Evolutionary conservation across 305 asterid species (phyloP).

Genomic region (Rubia occidens): DNA sequence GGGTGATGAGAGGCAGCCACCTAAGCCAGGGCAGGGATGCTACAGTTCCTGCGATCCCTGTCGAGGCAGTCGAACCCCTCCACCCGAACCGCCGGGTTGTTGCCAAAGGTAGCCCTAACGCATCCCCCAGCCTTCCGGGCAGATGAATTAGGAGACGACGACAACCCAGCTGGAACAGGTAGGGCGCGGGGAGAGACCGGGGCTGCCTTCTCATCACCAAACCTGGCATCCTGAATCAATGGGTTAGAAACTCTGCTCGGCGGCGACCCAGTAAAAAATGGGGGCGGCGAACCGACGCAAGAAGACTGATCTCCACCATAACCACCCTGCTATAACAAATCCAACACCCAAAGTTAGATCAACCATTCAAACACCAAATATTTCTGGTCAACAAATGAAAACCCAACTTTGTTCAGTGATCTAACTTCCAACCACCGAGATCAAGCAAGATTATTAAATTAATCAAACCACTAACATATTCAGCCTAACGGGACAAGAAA

Average conservation of each 20-base stretch:
- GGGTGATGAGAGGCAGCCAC: not conserved
- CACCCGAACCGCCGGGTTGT: constrained; percentile 79
- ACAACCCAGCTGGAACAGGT: constrained; percentile 41
- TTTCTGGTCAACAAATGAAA: not conserved
- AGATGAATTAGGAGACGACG: constrained; percentile 46
- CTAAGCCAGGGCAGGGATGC: constrained; percentile 86
- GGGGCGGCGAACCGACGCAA: constrained; percentile 96
- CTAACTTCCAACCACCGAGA: constrained; percentile 5
- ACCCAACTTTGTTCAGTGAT: not conserved
- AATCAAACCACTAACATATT: not conserved
- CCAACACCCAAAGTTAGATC: not conserved
- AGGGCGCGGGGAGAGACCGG: constrained; percentile 57
- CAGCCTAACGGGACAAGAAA: not conserved
- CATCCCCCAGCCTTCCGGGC: constrained; percentile 64
- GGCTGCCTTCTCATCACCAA: constrained; percentile 53
- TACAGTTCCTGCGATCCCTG: constrained; percentile 84
- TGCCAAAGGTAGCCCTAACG: constrained; percentile 73
- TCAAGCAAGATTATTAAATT: not conserved
- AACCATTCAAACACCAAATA: not conserved
- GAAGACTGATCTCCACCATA: constrained; percentile 36
- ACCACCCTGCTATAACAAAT: constrained; percentile 43
- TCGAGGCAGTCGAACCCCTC: constrained; percentile 96
- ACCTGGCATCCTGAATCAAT: constrained; percentile 76
- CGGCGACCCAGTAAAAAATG: constrained; percentile 97
- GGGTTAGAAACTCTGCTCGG: constrained; percentile 99